phyloP scores from a whole-genome alignment of 495 filamentous ascomycete genomes.

The Penicillium argentinense region DNA sequence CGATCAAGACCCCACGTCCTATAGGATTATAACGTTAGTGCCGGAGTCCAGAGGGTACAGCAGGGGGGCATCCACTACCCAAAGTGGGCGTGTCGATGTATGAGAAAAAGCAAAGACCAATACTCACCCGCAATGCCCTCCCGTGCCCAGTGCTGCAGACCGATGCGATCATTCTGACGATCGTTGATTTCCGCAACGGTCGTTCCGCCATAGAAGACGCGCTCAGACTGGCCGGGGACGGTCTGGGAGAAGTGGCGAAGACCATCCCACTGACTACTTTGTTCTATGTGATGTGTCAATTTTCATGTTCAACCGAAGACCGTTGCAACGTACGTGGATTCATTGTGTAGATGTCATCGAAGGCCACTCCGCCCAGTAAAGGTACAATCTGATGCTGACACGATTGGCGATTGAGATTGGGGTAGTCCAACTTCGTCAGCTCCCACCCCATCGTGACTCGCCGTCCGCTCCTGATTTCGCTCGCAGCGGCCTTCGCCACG shows the following conservation, averaged over 20 bases:
- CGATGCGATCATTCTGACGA: constrained; percentile 49
- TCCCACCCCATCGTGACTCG: constrained; percentile 46
- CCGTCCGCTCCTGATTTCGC: constrained; percentile 38
- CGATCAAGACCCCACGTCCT: constrained; percentile 56
- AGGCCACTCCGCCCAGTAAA: constrained; percentile 43
- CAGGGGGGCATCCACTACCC: too few species aligned
- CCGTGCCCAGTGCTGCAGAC: constrained; percentile 45
- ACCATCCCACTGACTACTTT: constrained; percentile 73
- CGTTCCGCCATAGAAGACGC: constrained; percentile 53
- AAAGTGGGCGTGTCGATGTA: too few species aligned
- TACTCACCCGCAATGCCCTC: constrained; percentile 46
- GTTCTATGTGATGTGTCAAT: constrained; percentile 32
- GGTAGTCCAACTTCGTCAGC: constrained; percentile 45
- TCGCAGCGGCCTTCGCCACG: constrained; percentile 35
- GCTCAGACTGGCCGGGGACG: constrained; percentile 29
- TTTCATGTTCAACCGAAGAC: neutral
- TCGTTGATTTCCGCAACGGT: constrained; percentile 48
- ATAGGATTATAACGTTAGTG: neutral
- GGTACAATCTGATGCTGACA: constrained; percentile 44
- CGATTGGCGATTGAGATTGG: constrained; percentile 41
- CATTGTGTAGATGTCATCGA: constrained; percentile 64
- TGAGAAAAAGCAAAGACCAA: neutral
- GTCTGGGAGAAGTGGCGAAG: constrained; percentile 53
- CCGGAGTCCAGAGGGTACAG: neutral
- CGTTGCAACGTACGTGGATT: constrained; percentile 55